A percentile compares a stretch with the other conserved stretches of the same genome.
Evolutionary conservation across 75 land plant species (phyloP).

Genomic region (Cunninghamia lanceolata): DNA sequence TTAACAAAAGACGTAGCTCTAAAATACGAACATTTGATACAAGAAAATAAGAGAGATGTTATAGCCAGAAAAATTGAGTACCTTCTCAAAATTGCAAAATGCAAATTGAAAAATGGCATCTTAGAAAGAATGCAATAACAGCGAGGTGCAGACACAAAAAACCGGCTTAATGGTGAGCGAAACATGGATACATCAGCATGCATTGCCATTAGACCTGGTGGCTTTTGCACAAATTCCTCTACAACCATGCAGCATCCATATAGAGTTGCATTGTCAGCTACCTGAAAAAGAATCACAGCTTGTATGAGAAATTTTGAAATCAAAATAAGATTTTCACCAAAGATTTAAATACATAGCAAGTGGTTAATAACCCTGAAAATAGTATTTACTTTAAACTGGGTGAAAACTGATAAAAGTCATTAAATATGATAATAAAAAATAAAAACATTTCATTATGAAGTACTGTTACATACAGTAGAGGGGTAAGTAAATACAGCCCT

Average conservation of each 20-base stretch:
- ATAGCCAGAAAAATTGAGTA: constrained; percentile 13
- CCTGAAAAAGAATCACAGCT: constrained; percentile 44
- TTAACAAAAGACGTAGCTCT: constrained; percentile 1
- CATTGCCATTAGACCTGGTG: constrained; percentile 79
- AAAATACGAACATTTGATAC: background rate
- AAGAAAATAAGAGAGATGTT: background rate
- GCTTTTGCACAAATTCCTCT: constrained; percentile 76
- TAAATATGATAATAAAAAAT: background rate
- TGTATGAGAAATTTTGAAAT: background rate
- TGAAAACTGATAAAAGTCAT: background rate
- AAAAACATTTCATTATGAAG: background rate
- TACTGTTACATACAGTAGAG: background rate
- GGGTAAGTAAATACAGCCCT: background rate
- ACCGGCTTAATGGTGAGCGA: constrained; percentile 45
- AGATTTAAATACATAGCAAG: background rate
- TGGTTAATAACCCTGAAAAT: background rate
- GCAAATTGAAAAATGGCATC: constrained; percentile 94
- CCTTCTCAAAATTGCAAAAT: constrained; percentile 94
- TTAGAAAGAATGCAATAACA: constrained; percentile 95
- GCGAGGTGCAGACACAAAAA: constrained; percentile 72
- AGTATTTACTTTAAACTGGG: background rate
- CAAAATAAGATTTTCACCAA: background rate
- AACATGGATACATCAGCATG: constrained; percentile 29
- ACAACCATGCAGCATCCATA: constrained; percentile 95
- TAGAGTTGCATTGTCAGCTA: constrained; percentile 88